Evolutionary conservation across 257 asterid species (phyloP), one percentile per base, ranked within the genome.

Genomic region (Solanum rostratum): DNA sequence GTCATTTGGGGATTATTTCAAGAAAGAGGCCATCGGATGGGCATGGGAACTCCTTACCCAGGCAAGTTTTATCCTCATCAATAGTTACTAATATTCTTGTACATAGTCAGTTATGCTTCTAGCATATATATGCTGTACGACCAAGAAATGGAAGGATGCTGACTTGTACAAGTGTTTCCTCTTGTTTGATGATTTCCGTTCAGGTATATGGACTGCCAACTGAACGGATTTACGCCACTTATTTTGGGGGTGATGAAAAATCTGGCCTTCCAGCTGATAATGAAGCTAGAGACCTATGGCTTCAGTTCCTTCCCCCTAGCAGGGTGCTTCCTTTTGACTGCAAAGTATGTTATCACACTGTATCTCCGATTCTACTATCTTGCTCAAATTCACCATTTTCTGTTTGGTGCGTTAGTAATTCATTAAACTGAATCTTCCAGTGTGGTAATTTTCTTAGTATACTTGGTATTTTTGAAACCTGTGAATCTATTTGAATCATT

Each of bases 21-120:
- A 97, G 91, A 86, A 85, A 10, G 96, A 94, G 87, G 99, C 98
- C 30, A 97, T 97, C 82, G 89, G 85, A 69, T 95, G 94, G 97
- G 98, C 98, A 3, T 97, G 98, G 98, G 99, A 97, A 91, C 97
- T 97, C 81, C 96, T 97, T 33, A 97, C 99, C 30, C 81, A 92
- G 97, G 99, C 87, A 88, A 83, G 91, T 83, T 50, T 39, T 65
- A 39, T 62, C 65, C 60, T 79, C 45, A 69, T 50, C 5, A 29
- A 27, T 41, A 10, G 83, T 68, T n/a, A 8, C 81, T 68, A 19
- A 79, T 52, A 59, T 66, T 73, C 39, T 3, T 57, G 70, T 43
- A 30, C n/a, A 68, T 24, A 71, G 39, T 78, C 5, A 70, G 46
- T 15, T 41, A 30, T 19, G 43, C 60, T 65, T 33, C 60, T 27